Conservation (phyloP, 31 red algal species). For the Bonnemaisonia californica region DNA sequence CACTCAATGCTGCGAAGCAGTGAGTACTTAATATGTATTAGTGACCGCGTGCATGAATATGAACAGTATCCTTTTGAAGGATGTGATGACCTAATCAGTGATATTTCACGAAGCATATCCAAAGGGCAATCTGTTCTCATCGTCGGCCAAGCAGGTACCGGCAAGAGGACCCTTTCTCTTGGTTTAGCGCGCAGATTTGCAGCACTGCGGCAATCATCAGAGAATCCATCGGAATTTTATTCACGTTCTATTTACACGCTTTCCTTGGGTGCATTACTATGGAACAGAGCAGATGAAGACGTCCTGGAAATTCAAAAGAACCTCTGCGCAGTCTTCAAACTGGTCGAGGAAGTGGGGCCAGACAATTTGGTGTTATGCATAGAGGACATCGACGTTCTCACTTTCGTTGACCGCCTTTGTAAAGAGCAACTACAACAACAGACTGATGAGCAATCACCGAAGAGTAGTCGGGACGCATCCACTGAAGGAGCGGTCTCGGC, state of each 20-base stretch:
- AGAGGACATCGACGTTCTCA: constrained; percentile 65
- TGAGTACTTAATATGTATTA: constrained; percentile 44
- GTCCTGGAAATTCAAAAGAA: constrained; percentile 36
- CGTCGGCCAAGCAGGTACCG: constrained; percentile 55
- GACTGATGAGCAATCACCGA: neutral
- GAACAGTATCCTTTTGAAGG: constrained; percentile 44
- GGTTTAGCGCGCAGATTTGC: constrained; percentile 50
- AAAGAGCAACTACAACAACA: neutral
- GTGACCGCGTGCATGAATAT: constrained; percentile 33
- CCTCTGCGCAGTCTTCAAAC: constrained; percentile 40
- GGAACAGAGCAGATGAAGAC: constrained; percentile 25
- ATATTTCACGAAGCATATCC: constrained; percentile 37
- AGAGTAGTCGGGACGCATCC: neutral
- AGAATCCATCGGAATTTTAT: constrained; percentile 11
- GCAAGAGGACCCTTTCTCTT: constrained; percentile 56
- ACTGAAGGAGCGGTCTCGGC: constrained; percentile 7
- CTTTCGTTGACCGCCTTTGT: constrained; percentile 53
- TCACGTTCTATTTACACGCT: constrained; percentile 56
- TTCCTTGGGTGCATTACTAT: constrained; percentile 51
- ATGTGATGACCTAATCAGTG: constrained; percentile 29
- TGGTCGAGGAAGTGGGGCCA: constrained; percentile 55
- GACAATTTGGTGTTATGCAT: constrained; percentile 70
- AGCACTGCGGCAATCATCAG: constrained; percentile 10
- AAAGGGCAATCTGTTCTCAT: constrained; percentile 55
- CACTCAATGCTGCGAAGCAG: constrained; percentile 18